phyloP scores from a whole-genome alignment of 75 land plant species.

The Selaginella moellendorffii region DNA sequence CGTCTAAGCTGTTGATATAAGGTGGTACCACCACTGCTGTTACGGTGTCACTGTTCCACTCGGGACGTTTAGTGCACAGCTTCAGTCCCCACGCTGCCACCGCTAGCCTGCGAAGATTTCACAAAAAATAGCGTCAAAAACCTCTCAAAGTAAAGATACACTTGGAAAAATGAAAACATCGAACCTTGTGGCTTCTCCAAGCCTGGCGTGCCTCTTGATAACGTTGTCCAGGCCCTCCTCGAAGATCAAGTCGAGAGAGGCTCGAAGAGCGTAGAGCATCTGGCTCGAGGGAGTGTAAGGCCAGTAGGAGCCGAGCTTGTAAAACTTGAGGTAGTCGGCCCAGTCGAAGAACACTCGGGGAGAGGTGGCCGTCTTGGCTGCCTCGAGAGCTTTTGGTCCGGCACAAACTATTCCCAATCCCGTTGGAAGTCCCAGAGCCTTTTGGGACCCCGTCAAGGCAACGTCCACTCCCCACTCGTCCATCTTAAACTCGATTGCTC shows the following conservation, averaged over 20 bases:
- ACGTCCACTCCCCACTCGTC: conserved; percentile 94
- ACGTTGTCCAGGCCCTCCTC: conserved; percentile 91
- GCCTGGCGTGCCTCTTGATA: conserved; percentile 55
- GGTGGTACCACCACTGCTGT: conserved; percentile 80
- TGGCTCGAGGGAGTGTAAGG: conserved; percentile 94
- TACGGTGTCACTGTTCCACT: conserved; percentile 88
- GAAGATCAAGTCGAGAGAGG: conserved; percentile 69
- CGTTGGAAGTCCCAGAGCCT: conserved; percentile 84
- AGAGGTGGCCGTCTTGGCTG: conserved; percentile 65
- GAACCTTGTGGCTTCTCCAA: conserved; percentile 80
- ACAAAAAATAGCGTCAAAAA: neutral
- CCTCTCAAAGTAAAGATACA: neutral
- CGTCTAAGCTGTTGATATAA: conserved; percentile 51
- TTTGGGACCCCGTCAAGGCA: conserved; percentile 88
- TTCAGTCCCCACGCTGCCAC: conserved; percentile 94
- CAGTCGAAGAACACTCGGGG: conserved; percentile 82
- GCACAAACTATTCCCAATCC: conserved; percentile 89
- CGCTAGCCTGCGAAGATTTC: conserved; percentile 74
- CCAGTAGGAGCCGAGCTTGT: conserved; percentile 75
- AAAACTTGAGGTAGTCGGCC: conserved; percentile 79
- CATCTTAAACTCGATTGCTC: conserved; percentile 89
- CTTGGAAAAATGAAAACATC: too few relatives aligned
- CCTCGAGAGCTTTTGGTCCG: conserved; percentile 82
- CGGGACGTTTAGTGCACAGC: conserved; percentile 63
- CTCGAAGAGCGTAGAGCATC: conserved; percentile 72